Base-by-base conservation (phyloP, 768 basidiomycete genomes). In the Macrocybe gigantea region DNA sequence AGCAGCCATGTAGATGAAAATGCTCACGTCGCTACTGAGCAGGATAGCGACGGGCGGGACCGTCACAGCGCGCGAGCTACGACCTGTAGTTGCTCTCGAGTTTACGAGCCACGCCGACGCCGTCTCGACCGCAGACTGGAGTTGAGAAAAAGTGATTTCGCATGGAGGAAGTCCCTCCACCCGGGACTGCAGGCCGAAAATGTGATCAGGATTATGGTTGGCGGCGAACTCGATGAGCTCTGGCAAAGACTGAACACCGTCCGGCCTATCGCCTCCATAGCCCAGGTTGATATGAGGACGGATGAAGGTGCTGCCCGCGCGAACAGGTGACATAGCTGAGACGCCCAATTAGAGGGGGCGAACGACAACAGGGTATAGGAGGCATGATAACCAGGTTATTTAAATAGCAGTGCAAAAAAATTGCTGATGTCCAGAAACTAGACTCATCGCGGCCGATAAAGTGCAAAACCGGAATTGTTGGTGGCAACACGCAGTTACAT, bases 151-250 rank as follows among this genome's bases (percentile, higher is more conserved):
- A 14, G 69, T 65, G 33, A 70, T 66, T 34, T 58, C 49, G 52
- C 57, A 60, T 7, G 65, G 29, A 3, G 45, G 36, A 33, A 62
- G 52, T 30, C 58, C 58, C 1, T 56, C 57, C 14, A 53, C 40
- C 10, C 61, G 59, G 39, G 51, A 54, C 49, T 71, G 70, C 9
- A 68, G 49, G 31, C 67, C 66, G 37, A 69, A 70, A 29, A 64
- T 57, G 31, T 67, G 65, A 46, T 66, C 53, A 11, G 64, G 60
- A 41, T 71, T 70, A 44, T 66, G 54, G 29, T 45, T 46, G 3
- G 69, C 64, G 38, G 57, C 58, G 57, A 71, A 71, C 29, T 65
- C 62, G 15, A 72, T 62, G 38, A 71, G 61, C 38, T 70, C 65
- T 11, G 67, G 66, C 22, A 72, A 60, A 4, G 68, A 61, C 7